A percentile compares a stretch with the other conserved stretches of the same genome.
Conservation (phyloP, 2,329 filamentous ascomycete species). For the Dothideomycetidae sp. region DNA sequence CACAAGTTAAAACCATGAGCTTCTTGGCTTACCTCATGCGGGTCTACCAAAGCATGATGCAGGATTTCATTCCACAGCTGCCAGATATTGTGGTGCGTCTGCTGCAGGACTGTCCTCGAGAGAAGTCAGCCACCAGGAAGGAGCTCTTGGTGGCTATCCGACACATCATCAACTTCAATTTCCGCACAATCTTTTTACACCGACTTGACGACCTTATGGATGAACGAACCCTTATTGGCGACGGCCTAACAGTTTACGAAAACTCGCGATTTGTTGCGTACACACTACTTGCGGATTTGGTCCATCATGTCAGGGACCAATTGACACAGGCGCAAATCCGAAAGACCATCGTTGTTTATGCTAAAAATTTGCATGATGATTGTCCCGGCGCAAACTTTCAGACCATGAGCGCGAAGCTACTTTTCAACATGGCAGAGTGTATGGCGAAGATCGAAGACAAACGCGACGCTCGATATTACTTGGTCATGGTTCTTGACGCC, state of each 20-base stretch:
- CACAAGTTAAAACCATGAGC: slow-evolving; percentile 98
- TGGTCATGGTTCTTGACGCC: slow-evolving; percentile 94
- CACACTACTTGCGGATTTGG: slow-evolving; percentile 95
- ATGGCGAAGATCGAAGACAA: slow-evolving; percentile 92
- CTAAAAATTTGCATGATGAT: slow-evolving; percentile 84
- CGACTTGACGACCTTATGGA: slow-evolving; percentile 94
- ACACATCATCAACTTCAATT: slow-evolving; percentile 99
- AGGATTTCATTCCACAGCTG: slow-evolving; percentile 73
- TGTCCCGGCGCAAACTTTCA: slow-evolving; percentile 98
- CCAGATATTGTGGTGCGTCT: slow-evolving; percentile 83
- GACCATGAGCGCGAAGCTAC: slow-evolving; percentile 95
- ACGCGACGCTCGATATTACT: slow-evolving; percentile 81
- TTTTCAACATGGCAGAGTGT: slow-evolving; percentile 96
- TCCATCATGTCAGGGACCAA: slow-evolving; percentile 90
- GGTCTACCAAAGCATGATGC: slow-evolving; percentile 72
- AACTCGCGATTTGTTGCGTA: slow-evolving; percentile 92
- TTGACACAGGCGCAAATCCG: slow-evolving; percentile 81
- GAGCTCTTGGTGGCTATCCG: slow-evolving; percentile 91
- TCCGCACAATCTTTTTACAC: slow-evolving; percentile 80
- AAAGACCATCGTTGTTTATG: slow-evolving; percentile 93
- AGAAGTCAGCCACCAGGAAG: slow-evolving; percentile 87
- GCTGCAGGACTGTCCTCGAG: slow-evolving; percentile 82
- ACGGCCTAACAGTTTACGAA: slow-evolving; percentile 91
- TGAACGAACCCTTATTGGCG: slow-evolving; percentile 84
- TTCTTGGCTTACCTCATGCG: slow-evolving; percentile 87